Conservation (phyloP, 345 rosid species). For the Camelina laxa region DNA sequence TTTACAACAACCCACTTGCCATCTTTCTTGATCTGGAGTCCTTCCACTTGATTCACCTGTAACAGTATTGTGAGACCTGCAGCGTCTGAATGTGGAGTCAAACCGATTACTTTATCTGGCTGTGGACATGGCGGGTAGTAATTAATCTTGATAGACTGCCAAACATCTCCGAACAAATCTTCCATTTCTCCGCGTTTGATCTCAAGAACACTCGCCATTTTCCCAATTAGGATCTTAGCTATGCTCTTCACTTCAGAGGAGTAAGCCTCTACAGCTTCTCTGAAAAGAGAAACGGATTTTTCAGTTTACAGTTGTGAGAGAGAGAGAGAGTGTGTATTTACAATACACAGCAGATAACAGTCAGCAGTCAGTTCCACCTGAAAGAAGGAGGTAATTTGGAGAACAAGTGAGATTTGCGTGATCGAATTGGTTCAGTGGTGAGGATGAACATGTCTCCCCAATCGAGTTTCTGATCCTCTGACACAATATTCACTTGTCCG, state of each 20-base stretch:
- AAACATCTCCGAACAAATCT: constrained; percentile 43
- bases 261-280: constrained; percentile 47
- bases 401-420: constrained; percentile 48
- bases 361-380: constrained; percentile 42
- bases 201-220: constrained; percentile 41
- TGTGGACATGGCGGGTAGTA: constrained; percentile 54
- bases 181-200: constrained; percentile 43
- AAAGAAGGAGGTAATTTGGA: constrained; percentile 47
- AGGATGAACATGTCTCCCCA: constrained; percentile 50
- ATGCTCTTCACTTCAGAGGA: constrained; percentile 38
- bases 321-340: not conserved
- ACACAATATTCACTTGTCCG: constrained; percentile 53
- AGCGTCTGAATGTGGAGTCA: constrained; percentile 50
- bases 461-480: constrained; percentile 56
- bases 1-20: constrained; percentile 49
- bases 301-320: not conserved
- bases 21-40: constrained; percentile 50
- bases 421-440: constrained; percentile 37
- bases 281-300: constrained; percentile 7
- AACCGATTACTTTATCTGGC: constrained; percentile 46
- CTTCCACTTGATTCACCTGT: constrained; percentile 49
- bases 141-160: constrained; percentile 47
- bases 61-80: constrained; percentile 48
- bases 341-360: not conserved
- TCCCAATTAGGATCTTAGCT: constrained; percentile 36